Conservation (phyloP, 176 grass and related monocot species). For the Puya raimondii region DNA sequence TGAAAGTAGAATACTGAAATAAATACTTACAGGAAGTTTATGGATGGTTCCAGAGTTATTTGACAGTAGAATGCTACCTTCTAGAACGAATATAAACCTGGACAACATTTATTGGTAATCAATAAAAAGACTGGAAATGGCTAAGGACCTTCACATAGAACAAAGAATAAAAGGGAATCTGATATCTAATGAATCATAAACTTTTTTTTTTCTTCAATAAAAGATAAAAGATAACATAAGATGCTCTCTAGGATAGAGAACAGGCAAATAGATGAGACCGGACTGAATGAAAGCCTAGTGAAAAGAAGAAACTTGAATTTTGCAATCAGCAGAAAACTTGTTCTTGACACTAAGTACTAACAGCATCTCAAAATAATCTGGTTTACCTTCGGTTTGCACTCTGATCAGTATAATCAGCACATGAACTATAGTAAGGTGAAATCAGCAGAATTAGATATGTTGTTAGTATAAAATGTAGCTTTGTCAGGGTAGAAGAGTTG, state of each 20-base stretch:
- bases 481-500: too few species aligned
- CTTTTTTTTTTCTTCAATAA: too few species aligned
- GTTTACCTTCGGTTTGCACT: too few species aligned
- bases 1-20: neutral
- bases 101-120: conserved; percentile 17
- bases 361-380: too few species aligned
- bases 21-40: conserved; percentile 56
- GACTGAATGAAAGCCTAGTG: neutral
- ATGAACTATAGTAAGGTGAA: too few species aligned
- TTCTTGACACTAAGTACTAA: too few species aligned
- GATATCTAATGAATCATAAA: neutral
- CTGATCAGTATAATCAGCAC: too few species aligned
- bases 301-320: too few species aligned
- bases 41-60: conserved; percentile 32
- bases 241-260: neutral
- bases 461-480: too few species aligned
- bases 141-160: neutral
- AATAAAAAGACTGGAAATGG: conserved; percentile 16
- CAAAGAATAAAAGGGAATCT: neutral
- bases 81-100: conserved; percentile 87
- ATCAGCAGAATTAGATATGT: too few species aligned
- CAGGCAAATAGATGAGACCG: neutral
- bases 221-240: too few species aligned
- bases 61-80: conserved; percentile 51
- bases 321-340: too few species aligned